Base-by-base conservation (phyloP, 495 filamentous ascomycete genomes). In the Podospora pseudopauciseta region DNA sequence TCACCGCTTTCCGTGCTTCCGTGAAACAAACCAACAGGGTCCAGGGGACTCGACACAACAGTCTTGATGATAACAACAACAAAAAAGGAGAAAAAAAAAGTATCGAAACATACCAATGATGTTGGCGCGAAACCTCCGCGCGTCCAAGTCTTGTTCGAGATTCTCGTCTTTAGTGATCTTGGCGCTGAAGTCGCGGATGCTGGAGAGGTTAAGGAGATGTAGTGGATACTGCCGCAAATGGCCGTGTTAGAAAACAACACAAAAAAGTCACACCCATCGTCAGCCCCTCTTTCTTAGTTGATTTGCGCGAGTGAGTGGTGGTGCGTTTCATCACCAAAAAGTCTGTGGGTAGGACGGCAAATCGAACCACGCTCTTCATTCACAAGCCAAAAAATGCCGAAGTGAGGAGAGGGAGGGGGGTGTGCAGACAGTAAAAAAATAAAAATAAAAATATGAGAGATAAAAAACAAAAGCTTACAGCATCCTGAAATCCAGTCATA, bases 121-220 rank as follows among this genome's bases (percentile, higher is more conserved):
- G 71, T 97, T 98, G 9, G 94, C 87, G 49, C 94, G 87, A 78
- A 96, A 97, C 4, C 92, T 87, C 2, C 84, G 73, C 3, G 89
- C 85, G 55, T 88, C 89, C 15, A 97, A 82, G 39, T 49, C 39
- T 49, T 16, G 9, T 19, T 76, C 71, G 20, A 74, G 73, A 3
- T 81, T 63, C 18, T 67, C 58, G 26, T 83, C 76, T 58, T 81
- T 81, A 56, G 83, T 82, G 0, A 92, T 85, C 34, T 86, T 82
- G 7, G 76, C 70, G 32, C 80, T 80, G 27, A 93, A 84, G 65
- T 93, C 87, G 6, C 85, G 86, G 28, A 96, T 83, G 70, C 89
- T 93, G 56, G 88, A 82, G 11, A 97, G 80, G 68, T 87, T 94
- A 44, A 96, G 77, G 7, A 97, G 76, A 72, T 97, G 92, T 32